Percentiles rank a stretch among this genome's conserved stretches.
These are phyloP conservation scores for Curvularia lunata DNA, from an alignment of 2,329 filamentous ascomycete genomes.

Conservation along the genomic window DNA sequence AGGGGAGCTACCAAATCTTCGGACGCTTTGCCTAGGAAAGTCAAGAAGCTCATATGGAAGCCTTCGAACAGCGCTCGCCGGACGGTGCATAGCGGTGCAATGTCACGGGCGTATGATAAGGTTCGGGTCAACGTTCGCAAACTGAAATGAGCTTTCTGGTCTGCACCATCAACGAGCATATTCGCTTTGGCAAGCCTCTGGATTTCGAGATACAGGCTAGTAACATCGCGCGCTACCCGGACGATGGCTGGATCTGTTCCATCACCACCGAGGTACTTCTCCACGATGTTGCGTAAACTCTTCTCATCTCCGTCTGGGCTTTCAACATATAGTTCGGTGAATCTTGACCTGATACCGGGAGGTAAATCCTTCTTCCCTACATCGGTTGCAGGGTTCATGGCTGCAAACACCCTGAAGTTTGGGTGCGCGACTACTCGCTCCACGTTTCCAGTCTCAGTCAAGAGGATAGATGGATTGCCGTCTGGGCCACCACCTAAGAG, in stretches of 20 bases:
- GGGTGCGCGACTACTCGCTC: conserved; percentile 88
- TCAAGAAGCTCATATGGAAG: conserved; percentile 97
- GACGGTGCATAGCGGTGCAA: conserved; percentile 82
- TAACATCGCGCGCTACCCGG: conserved; percentile 78
- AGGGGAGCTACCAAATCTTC: conserved; percentile 79
- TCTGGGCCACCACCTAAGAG: conserved; percentile 76
- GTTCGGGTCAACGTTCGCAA: conserved; percentile 91
- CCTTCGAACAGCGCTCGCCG: conserved; percentile 90
- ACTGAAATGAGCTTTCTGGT: conserved; percentile 96
- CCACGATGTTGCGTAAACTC: conserved; percentile 85
- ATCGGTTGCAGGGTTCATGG: conserved; percentile 99
- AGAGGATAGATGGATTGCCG: conserved; percentile 78
- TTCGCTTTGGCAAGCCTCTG: conserved; percentile 82
- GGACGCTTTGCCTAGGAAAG: conserved; percentile 81
- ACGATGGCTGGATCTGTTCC: conserved; percentile 71
- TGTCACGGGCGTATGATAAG: conserved; percentile 84
- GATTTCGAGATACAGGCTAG: conserved; percentile 84
- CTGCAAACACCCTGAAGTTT: conserved; percentile 93
- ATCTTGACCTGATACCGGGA: conserved; percentile 84
- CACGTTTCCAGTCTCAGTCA: conserved; percentile 93
- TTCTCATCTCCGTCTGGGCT: conserved; percentile 87
- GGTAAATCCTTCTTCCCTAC: conserved; percentile 95
- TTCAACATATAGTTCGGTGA: conserved; percentile 93
- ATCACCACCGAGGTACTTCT: conserved; percentile 77
- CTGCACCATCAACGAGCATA: conserved; percentile 88